A percentile compares a stretch with the other conserved stretches of the same genome.
Evolutionary conservation across 805 yeast genomes (phyloP).

Genomic region (Lachancea sp.): DNA sequence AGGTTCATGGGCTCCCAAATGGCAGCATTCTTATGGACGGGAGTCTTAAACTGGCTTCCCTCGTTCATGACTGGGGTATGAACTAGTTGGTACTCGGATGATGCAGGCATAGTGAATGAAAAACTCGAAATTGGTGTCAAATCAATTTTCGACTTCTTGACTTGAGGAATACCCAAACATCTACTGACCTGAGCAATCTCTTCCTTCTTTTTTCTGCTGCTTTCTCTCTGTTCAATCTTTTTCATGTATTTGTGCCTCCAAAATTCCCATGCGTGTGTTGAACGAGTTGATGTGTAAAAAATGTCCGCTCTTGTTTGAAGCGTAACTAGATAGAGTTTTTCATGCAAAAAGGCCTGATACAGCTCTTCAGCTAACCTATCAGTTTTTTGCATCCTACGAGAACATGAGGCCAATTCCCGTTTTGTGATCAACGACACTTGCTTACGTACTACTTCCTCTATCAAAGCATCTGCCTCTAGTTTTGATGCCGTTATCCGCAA

Average conservation of each 20-base stretch:
- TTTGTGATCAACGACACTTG: neutral
- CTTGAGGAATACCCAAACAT: slow-evolving; percentile 30
- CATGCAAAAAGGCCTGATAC: slow-evolving; percentile 55
- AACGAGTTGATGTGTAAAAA: slow-evolving; percentile 32
- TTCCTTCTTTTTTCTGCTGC: slow-evolving; percentile 37
- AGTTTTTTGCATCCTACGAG: slow-evolving; percentile 28
- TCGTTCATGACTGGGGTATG: slow-evolving; percentile 26
- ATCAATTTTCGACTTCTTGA: slow-evolving; percentile 21
- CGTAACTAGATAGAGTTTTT: slow-evolving; percentile 41
- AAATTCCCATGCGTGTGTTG: slow-evolving; percentile 27
- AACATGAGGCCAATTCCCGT: slow-evolving; percentile 12
- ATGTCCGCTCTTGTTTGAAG: slow-evolving; percentile 43
- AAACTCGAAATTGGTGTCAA: slow-evolving; percentile 15
- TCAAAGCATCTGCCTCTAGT: slow-evolving; percentile 5
- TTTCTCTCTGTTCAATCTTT: slow-evolving; percentile 21
- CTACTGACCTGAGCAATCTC: slow-evolving; percentile 36
- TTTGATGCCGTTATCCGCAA: slow-evolving; percentile 6
- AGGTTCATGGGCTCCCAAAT: slow-evolving; percentile 47
- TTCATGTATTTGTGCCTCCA: slow-evolving; percentile 31
- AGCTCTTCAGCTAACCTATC: slow-evolving; percentile 44
- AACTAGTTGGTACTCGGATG: slow-evolving; percentile 18
- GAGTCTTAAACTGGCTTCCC: slow-evolving; percentile 25
- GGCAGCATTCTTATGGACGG: slow-evolving; percentile 34
- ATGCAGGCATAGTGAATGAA: slow-evolving; percentile 19
- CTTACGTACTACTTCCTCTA: slow-evolving; percentile 10